These are phyloP conservation scores for Pterulicium gracile DNA, from an alignment of 1,284 basidiomycete species.

Conservation along the genomic window DNA sequence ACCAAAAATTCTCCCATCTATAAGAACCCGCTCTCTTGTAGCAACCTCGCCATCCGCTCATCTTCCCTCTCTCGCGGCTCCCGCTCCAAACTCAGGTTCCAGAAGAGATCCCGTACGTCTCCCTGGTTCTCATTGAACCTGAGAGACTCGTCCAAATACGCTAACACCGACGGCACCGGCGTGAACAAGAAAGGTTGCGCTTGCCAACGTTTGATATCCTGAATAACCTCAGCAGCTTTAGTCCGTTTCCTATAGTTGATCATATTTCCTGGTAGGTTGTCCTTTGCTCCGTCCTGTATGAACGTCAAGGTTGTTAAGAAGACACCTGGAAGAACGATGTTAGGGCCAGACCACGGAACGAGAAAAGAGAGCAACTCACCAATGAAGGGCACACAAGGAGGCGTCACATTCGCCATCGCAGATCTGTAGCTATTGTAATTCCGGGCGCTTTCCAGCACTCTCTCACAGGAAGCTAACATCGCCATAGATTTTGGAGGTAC, in stretches of 20 bases:
- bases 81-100: constrained; percentile 74
- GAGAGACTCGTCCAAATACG: constrained; percentile 73
- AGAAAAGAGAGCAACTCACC: constrained; percentile 38
- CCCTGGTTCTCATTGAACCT: constrained; percentile 45
- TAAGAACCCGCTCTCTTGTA: constrained; percentile 85
- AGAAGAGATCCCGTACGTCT: constrained; percentile 33
- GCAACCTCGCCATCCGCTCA: constrained; percentile 81
- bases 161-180: constrained; percentile 55
- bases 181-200: constrained; percentile 82
- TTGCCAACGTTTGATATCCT: constrained; percentile 96
- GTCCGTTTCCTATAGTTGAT: constrained; percentile 97
- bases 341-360: neutral
- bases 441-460: constrained; percentile 79
- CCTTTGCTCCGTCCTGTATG: constrained; percentile 97
- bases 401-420: constrained; percentile 75
- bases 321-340: constrained; percentile 55
- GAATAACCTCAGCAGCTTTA: constrained; percentile 89
- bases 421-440: constrained; percentile 92
- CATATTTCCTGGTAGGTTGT: constrained; percentile 68
- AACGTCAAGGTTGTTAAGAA: constrained; percentile 95
- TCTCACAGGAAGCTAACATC: constrained; percentile 62
- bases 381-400: constrained; percentile 96
- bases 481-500: constrained; percentile 66
- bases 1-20: constrained; percentile 16
- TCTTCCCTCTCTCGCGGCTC: constrained; percentile 93